Base-by-base conservation (phyloP, 2,329 filamentous ascomycete species). In the Fusarium tuaranense region DNA sequence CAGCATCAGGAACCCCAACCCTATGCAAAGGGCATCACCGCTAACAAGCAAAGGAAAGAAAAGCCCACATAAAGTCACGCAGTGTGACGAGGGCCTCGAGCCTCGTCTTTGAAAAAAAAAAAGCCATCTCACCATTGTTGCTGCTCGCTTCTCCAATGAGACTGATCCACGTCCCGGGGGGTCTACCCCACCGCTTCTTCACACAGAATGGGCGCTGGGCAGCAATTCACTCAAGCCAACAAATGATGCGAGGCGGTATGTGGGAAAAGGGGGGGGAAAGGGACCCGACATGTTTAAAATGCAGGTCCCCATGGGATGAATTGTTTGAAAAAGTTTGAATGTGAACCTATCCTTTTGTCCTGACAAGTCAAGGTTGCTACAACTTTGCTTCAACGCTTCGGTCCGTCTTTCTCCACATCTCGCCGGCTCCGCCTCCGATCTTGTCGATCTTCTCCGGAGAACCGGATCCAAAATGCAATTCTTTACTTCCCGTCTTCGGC, bases 121-220 rank as follows among this genome's bases (percentile, higher is more conserved):
- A 34, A 65, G 36, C 38, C 73, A 65, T 78, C 69, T 73, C 69
- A 61, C 69, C 75, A 69, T 71, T 69, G 44, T 71, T 51, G 63
- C 65, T 68, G 62, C 58, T 63, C 44, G 44, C 46, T 60, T 51
- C 74, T 78, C 75, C 77, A 81, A 82, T 82, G 39, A 71, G 69
- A 75, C 70, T 55, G 61, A 76, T 76, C 76, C 78, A 80, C 80
- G 79, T 80, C 78, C 78, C 27, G 69, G 34, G 32, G n/a, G 20
- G 55, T 57, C 63, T 55, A 63, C 65, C 65, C 76, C 76, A 70
- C 71, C 55, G 65, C 61, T 53, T 53, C 48, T 53, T 53, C 20
- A 34, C 22, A 46, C 55, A n/a, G 55, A 36, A 36, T 57, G 53
- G 34, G 60, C 63, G 73, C 79, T 76, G 78, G 78, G 80, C 78